Base-by-base conservation (phyloP, 2,329 filamentous ascomycete genomes). In the Fusarium equiseti region DNA sequence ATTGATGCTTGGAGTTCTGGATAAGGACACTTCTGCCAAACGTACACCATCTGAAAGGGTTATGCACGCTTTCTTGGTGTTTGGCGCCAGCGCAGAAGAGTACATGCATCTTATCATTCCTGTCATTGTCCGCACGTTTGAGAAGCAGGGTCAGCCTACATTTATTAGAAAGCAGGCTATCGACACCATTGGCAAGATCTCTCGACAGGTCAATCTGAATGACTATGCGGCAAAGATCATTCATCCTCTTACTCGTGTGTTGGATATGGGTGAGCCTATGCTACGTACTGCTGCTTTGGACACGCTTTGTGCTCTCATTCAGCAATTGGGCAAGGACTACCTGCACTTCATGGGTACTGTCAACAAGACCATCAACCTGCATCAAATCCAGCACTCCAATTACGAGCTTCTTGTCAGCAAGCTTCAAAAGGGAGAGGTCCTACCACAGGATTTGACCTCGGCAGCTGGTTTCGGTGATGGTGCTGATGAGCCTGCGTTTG, bases 51-150 rank as follows among this genome's bases (percentile, higher is more conserved):
- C 95, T 0, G 94, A 98, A 78, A 91, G 92, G 73, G 95, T 99
- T 6, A 85, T 99, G 26, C 96, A 98, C 78, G 95, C 95, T 0
- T 97, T 99, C 80, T 83, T 99, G 29, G 93, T 99, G 1, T 99
- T 99, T 78, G 97, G 97, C 2, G 91, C 95, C 0, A 98, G 95
- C 76, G 93, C 92, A 13, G 96, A 99, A 79, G 96, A 99, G 79
- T 99, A 99, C 79, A 99, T 99, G 96, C 96, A 99, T 79, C 86
- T 99, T 55, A 98, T 99, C 72, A 93, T 99, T 54, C 96, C 96
- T 0, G 94, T 97, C 38, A 94, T 99, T 76, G 95, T 99, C 11
- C 90, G 92, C 46, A 92, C 97, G 51, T 98, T 99, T 76, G 95
- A 99, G 79, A 97, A 94, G 77, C 89, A 92, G 32, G 90, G 92